These are phyloP conservation scores for Melastoma candidum DNA, from an alignment of 441 rosid species.

Conservation along the genomic window DNA sequence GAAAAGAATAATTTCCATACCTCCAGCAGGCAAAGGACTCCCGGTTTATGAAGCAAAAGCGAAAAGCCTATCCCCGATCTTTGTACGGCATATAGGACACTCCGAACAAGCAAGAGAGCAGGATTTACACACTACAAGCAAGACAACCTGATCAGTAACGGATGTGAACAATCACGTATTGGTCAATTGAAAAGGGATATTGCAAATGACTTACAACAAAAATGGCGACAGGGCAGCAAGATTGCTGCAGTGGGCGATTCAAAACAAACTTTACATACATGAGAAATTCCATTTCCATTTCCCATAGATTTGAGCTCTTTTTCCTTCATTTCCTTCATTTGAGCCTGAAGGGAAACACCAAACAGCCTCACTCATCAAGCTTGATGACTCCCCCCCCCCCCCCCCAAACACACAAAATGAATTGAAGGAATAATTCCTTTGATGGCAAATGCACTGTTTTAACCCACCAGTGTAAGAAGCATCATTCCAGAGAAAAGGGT, in stretches of 20 bases:
- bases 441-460: too few species aligned
- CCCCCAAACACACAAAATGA: neutral
- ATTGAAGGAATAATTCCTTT: too few species aligned
- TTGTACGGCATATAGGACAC: constrained; percentile 98
- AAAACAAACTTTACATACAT: constrained; percentile 89
- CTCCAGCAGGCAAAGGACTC: constrained; percentile 21
- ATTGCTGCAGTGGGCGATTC: constrained; percentile 91
- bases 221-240: constrained; percentile 96
- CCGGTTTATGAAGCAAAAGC: constrained; percentile 71
- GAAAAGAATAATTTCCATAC: constrained; percentile 15
- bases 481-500: neutral
- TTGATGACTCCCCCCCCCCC: neutral
- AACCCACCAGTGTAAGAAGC: neutral
- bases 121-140: constrained; percentile 84
- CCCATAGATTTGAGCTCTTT: constrained; percentile 62
- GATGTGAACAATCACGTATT: neutral
- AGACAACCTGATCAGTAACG: constrained; percentile 2
- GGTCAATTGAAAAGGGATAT: neutral
- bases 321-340: constrained; percentile 97
- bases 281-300: constrained; percentile 57
- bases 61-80: constrained; percentile 79
- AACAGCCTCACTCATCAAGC: neutral
- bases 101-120: constrained; percentile 97
- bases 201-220: constrained; percentile 62
- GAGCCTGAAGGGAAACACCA: constrained; percentile 41